A percentile compares a stretch with the other conserved stretches of the same genome.
These are phyloP conservation scores for Paracoccidioides lutzii DNA, from an alignment of 2,329 filamentous ascomycete species.

Conservation along the genomic window DNA sequence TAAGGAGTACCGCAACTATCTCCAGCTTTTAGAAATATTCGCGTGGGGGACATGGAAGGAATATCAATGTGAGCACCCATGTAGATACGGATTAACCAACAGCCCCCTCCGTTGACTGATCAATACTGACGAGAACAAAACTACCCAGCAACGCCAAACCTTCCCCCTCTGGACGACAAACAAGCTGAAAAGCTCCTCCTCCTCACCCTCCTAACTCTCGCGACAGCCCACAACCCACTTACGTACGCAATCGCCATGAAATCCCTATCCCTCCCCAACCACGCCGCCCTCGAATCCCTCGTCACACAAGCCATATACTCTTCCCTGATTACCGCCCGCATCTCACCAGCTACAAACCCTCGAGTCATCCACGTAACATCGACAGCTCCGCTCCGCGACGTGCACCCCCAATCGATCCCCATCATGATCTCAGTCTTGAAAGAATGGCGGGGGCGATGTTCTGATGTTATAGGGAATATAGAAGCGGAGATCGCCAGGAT, in stretches of 20 bases:
- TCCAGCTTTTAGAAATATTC: slow-evolving; percentile 73
- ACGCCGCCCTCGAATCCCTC: slow-evolving; percentile 67
- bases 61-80: slow-evolving; percentile 46
- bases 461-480: slow-evolving; percentile 57
- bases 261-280: slow-evolving; percentile 52
- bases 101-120: slow-evolving; percentile 18
- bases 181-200: slow-evolving; percentile 81
- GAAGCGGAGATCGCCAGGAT: slow-evolving; percentile 62
- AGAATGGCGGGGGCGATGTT: slow-evolving; percentile 69
- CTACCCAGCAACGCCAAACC: slow-evolving; percentile 35
- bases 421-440: slow-evolving; percentile 55
- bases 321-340: slow-evolving; percentile 65
- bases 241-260: slow-evolving; percentile 58
- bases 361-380: slow-evolving; percentile 64
- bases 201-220: slow-evolving; percentile 73
- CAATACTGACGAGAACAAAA: neutral
- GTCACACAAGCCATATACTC: slow-evolving; percentile 81
- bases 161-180: slow-evolving; percentile 58
- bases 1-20: slow-evolving; percentile 50
- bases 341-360: slow-evolving; percentile 73
- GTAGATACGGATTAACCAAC: neutral
- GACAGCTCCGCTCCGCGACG: slow-evolving; percentile 74
- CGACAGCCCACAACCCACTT: slow-evolving; percentile 53
- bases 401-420: slow-evolving; percentile 59
- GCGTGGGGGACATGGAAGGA: slow-evolving; percentile 78